These are phyloP conservation scores for Mortierella sp. DNA, from an alignment of 371 early-diverging fungal species.

Conservation along the genomic window DNA sequence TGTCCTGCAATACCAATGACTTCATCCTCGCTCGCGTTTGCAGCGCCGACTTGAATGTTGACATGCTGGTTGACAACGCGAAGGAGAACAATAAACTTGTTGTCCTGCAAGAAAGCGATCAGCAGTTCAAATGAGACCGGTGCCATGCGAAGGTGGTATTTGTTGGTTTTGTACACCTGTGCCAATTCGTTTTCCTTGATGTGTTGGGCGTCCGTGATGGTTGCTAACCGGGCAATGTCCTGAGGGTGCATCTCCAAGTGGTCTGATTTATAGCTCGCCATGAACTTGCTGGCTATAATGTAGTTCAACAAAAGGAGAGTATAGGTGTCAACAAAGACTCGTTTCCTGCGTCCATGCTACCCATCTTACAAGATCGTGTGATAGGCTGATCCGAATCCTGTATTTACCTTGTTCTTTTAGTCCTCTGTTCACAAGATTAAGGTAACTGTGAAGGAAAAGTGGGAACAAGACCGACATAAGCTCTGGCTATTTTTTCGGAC, in stretches of 20 bases:
- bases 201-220: constrained; percentile 83
- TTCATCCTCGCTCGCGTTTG: constrained; percentile 65
- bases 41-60: constrained; percentile 76
- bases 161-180: constrained; percentile 81
- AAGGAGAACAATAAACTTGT: constrained; percentile 88
- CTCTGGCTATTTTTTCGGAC: constrained; percentile 75
- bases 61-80: constrained; percentile 97
- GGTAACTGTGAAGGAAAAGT: constrained; percentile 94
- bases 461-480: constrained; percentile 93
- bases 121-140: constrained; percentile 95
- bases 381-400: neutral
- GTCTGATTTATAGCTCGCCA: constrained; percentile 81
- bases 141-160: constrained; percentile 93
- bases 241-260: constrained; percentile 81
- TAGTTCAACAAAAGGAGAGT: neutral
- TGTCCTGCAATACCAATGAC: constrained; percentile 86
- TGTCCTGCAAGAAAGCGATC: constrained; percentile 94
- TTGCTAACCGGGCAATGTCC: constrained; percentile 76
- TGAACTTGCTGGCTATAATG: constrained; percentile 80
- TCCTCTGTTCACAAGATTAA: constrained; percentile 86
- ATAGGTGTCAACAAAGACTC: neutral
- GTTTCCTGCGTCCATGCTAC: neutral
- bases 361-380: neutral
- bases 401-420: constrained; percentile 76
- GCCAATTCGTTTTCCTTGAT: constrained; percentile 88